Conservation (phyloP, 352 stramenopile genomes). For the Phytophthora sp. region DNA sequence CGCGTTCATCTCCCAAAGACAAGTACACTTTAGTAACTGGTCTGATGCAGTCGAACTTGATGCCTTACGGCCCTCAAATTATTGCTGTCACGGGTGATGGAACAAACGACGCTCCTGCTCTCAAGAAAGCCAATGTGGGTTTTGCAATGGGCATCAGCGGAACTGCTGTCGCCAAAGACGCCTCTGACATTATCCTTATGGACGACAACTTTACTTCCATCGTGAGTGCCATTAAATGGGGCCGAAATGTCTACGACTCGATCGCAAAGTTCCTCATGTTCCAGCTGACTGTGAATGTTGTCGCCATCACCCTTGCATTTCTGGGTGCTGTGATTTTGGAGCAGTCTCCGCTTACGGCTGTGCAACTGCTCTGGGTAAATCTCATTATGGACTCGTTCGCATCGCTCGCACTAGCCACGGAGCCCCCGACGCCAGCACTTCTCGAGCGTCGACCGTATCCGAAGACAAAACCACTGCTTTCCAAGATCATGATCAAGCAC, state of each 20-base stretch:
- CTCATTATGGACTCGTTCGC: conserved; percentile 99
- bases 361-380: conserved; percentile 99
- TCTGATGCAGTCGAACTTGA: conserved; percentile 84
- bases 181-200: conserved; percentile 96
- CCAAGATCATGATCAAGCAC: conserved; percentile 95
- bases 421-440: conserved; percentile 90
- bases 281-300: conserved; percentile 97
- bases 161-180: conserved; percentile 95
- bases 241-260: conserved; percentile 96
- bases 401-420: conserved; percentile 94
- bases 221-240: conserved; percentile 96
- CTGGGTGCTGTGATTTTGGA: conserved; percentile 82
- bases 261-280: conserved; percentile 99
- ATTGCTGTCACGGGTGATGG: conserved; percentile 97
- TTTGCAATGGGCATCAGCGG: conserved; percentile 97
- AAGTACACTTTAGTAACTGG: conserved; percentile 97
- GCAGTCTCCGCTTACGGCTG: conserved; percentile 92
- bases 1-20: conserved; percentile 94
- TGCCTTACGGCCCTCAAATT: conserved; percentile 85
- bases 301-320: conserved; percentile 94
- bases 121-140: conserved; percentile 97
- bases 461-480: conserved; percentile 93
- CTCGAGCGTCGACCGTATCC: conserved; percentile 93
- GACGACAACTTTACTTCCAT: conserved; percentile 98
- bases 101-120: conserved; percentile 96